Conservation (phyloP, 169 alveolate genomes). For the Babesia bigemina region DNA sequence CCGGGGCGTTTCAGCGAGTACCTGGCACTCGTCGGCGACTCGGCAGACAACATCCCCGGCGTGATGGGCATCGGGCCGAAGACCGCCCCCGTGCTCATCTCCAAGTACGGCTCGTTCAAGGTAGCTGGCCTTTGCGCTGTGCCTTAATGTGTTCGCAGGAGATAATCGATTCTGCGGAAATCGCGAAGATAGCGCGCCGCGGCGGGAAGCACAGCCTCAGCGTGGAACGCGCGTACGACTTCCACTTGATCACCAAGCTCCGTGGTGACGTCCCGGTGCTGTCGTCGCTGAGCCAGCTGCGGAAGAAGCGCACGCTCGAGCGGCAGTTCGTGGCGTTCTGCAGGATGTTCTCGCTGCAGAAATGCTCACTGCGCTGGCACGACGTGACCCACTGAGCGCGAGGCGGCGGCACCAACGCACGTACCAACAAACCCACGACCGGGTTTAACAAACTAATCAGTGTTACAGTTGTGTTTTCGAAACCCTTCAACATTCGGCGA, state of each 20-base stretch:
- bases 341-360: constrained; percentile 56
- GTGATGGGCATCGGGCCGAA: constrained; percentile 79
- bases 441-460: neutral
- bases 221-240: constrained; percentile 65
- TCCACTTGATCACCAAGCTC: constrained; percentile 61
- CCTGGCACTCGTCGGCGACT: constrained; percentile 77
- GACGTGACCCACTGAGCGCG: constrained; percentile 38
- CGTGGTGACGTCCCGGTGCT: constrained; percentile 54
- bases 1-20: constrained; percentile 75
- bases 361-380: constrained; percentile 56
- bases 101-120: constrained; percentile 67
- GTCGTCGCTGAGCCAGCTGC: constrained; percentile 35
- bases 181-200: constrained; percentile 43
- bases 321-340: constrained; percentile 56
- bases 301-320: constrained; percentile 48
- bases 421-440: neutral
- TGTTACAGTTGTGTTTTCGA: no score
- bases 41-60: constrained; percentile 78
- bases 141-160: constrained; percentile 25
- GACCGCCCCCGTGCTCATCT: constrained; percentile 74
- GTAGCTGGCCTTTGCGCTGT: constrained; percentile 15
- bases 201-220: constrained; percentile 66
- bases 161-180: constrained; percentile 66
- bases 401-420: neutral
- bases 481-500: no score